Conservation (phyloP, 129 eudicot species). For the Centaurea solstitialis region DNA sequence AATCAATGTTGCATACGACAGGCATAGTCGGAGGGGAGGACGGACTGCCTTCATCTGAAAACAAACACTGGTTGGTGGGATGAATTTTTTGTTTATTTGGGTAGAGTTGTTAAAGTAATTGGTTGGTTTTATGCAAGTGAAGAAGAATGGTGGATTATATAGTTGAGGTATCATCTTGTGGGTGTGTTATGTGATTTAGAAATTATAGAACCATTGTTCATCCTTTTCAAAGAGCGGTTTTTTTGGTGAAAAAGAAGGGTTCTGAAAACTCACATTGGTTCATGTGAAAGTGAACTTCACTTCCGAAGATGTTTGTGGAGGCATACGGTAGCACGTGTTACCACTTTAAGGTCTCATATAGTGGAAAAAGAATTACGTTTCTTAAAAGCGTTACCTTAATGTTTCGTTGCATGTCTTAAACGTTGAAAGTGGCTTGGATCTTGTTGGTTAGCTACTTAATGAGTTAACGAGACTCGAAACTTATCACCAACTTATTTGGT, state of each 20-base stretch:
- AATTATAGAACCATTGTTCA: neutral
- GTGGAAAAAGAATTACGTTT: no score
- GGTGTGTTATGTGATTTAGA: neutral
- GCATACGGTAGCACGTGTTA: no score
- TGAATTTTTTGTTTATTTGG: constrained; percentile 16
- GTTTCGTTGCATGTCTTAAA: no score
- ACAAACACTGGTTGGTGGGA: neutral
- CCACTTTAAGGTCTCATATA: no score
- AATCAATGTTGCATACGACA: constrained; percentile 89
- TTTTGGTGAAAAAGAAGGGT: neutral
- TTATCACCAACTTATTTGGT: no score
- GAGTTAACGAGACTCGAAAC: no score
- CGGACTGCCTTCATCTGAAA: constrained; percentile 74
- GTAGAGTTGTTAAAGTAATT: constrained; percentile 6
- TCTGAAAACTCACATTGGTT: neutral
- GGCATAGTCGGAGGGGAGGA: constrained; percentile 92
- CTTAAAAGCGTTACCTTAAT: no score
- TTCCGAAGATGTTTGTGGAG: no score
- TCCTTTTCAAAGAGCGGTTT: neutral
- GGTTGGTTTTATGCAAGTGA: neutral
- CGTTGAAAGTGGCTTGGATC: no score
- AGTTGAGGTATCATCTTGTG: neutral
- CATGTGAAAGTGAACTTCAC: neutral
- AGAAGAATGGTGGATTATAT: neutral
- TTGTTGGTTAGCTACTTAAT: no score